Conservation (phyloP, 2,329 filamentous ascomycete species). For the Cladosporium sp. region DNA sequence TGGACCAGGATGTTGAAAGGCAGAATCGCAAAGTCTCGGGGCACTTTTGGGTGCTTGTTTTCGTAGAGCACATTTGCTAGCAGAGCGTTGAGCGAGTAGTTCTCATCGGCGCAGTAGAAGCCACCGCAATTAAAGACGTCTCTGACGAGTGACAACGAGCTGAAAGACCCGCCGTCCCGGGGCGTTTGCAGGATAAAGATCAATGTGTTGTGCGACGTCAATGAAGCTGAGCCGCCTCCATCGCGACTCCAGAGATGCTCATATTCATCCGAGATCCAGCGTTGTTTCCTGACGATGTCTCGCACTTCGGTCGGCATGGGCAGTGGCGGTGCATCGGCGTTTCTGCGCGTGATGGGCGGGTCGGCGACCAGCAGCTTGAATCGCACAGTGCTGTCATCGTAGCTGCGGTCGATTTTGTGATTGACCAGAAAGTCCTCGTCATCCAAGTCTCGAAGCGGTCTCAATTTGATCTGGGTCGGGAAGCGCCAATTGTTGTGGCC, state of each 20-base stretch:
- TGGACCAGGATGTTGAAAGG: slow-evolving; percentile 36
- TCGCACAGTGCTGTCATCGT: slow-evolving; percentile 39
- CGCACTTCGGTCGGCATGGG: slow-evolving; percentile 32
- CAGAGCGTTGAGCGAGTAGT: slow-evolving; percentile 34
- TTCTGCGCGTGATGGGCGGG: slow-evolving; percentile 27
- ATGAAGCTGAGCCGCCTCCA: slow-evolving; percentile 36
- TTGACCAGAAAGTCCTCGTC: slow-evolving; percentile 39
- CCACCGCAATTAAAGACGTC: slow-evolving; percentile 37
- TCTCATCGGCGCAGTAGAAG: slow-evolving; percentile 35
- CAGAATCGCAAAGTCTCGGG: slow-evolving; percentile 38
- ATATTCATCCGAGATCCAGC: slow-evolving; percentile 39
- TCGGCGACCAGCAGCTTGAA: slow-evolving; percentile 36
- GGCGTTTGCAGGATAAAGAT: slow-evolving; percentile 40
- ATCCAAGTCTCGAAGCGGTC: slow-evolving; percentile 34
- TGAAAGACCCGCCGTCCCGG: slow-evolving; percentile 37
- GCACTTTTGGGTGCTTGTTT: slow-evolving; percentile 39
- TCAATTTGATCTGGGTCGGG: slow-evolving; percentile 33
- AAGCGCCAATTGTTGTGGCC: slow-evolving; percentile 39
- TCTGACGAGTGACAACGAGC: slow-evolving; percentile 38
- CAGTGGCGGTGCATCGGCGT: slow-evolving; percentile 33
- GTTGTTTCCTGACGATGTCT: slow-evolving; percentile 33
- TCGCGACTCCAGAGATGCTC: slow-evolving; percentile 39
- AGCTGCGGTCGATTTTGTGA: slow-evolving; percentile 41
- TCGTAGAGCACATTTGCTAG: slow-evolving; percentile 34
- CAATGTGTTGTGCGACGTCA: slow-evolving; percentile 36